phyloP scores from a whole-genome alignment of 768 basidiomycete species.

The Rubroboletus pulcherrimus region DNA sequence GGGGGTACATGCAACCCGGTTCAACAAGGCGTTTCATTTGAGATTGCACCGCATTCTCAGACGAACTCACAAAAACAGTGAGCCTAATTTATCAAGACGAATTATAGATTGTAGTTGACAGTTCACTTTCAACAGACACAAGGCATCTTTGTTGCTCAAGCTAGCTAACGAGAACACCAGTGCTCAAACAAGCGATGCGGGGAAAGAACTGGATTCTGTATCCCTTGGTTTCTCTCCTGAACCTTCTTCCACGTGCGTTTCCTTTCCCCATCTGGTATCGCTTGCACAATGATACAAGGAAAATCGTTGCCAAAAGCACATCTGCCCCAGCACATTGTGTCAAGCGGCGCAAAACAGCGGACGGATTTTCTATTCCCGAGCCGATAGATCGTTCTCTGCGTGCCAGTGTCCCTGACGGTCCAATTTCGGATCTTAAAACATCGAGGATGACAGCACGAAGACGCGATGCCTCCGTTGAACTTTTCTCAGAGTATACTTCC shows the following conservation, averaged over 20 bases:
- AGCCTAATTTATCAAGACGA: neutral
- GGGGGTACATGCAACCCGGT: neutral
- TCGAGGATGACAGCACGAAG: slow-evolving; percentile 3
- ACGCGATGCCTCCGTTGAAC: neutral
- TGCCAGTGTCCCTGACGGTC: neutral
- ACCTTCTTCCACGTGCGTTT: slow-evolving; percentile 14
- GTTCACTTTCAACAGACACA: slow-evolving; percentile 5
- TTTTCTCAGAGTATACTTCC: neutral
- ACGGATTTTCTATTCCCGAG: neutral
- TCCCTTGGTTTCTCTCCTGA: neutral
- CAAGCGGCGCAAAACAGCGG: slow-evolving; percentile 8
- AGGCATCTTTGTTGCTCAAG: neutral
- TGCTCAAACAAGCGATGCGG: neutral
- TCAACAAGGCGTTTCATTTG: neutral
- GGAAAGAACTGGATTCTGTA: neutral
- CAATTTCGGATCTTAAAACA: neutral
- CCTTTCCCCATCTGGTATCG: neutral
- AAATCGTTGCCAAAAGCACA: neutral
- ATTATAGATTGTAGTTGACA: neutral
- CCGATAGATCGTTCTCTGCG: neutral
- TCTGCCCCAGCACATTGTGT: neutral
- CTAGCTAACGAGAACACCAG: neutral
- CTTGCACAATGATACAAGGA: neutral
- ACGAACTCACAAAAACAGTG: slow-evolving; percentile 5
- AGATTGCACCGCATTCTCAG: neutral